These are phyloP conservation scores for Lolium rigidum DNA, from an alignment of 176 grass and related monocot species.

Conservation along the genomic window DNA sequence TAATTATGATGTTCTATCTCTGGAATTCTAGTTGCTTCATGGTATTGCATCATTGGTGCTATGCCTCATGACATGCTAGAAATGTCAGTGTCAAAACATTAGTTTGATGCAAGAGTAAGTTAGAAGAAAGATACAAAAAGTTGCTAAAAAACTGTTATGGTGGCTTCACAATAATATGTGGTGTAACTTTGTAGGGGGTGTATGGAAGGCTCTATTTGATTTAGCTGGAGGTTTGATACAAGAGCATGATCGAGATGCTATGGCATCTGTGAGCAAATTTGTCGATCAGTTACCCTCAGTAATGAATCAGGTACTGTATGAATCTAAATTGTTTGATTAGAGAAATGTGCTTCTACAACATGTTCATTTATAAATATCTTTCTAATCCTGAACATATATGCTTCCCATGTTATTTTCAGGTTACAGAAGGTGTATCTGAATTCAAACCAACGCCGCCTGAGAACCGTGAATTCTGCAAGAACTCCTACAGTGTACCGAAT, in stretches of 20 bases:
- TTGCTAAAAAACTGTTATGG: neutral
- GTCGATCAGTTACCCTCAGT: slow-evolving; percentile 89
- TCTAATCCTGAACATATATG: slow-evolving; percentile 21
- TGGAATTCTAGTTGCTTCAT: slow-evolving; percentile 15
- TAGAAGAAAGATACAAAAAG: neutral
- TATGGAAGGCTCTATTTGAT: slow-evolving; percentile 75
- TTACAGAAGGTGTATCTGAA: slow-evolving; percentile 87
- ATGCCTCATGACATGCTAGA: neutral
- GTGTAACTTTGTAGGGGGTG: slow-evolving; percentile 57
- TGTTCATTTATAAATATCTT: slow-evolving; percentile 18
- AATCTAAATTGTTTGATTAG: slow-evolving; percentile 6
- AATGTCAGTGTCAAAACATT: slow-evolving; percentile 10
- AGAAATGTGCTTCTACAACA: neutral
- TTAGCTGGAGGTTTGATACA: slow-evolving; percentile 73
- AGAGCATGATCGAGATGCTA: slow-evolving; percentile 70
- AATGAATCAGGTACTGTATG: slow-evolving; percentile 77
- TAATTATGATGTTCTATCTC: slow-evolving; percentile 24
- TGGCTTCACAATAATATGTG: slow-evolving; percentile 25
- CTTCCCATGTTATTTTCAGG: slow-evolving; percentile 50
- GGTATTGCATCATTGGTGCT: neutral
- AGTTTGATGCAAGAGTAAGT: slow-evolving; percentile 28
- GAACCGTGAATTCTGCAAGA: slow-evolving; percentile 90
- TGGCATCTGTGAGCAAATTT: slow-evolving; percentile 81
- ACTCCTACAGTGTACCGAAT: slow-evolving; percentile 72
- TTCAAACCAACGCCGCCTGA: slow-evolving; percentile 86